Evolutionary conservation across 2,329 filamentous ascomycete species (phyloP).

Genomic region (Colletotrichum sp.): DNA sequence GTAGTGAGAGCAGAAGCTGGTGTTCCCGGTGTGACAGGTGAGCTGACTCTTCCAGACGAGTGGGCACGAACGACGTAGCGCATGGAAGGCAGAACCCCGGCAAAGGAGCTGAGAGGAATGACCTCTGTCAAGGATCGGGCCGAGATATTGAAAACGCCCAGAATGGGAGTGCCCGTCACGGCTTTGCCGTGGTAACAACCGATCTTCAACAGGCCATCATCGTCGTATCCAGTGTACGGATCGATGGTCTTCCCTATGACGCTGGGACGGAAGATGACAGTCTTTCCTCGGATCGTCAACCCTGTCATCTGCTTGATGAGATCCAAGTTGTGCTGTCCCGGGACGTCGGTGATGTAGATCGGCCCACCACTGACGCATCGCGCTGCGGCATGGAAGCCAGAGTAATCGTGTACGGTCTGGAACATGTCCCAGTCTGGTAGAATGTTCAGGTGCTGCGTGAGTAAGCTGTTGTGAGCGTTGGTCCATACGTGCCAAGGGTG

Average conservation of each 20-base stretch:
- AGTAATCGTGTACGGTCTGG: constrained; percentile 70
- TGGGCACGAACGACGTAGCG: constrained; percentile 79
- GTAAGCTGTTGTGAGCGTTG: constrained; percentile 86
- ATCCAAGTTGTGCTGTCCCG: constrained; percentile 77
- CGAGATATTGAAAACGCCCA: constrained; percentile 86
- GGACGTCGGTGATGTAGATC: constrained; percentile 91
- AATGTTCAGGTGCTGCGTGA: constrained; percentile 85
- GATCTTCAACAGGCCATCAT: constrained; percentile 76
- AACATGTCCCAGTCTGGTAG: constrained; percentile 85
- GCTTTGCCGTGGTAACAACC: constrained; percentile 75
- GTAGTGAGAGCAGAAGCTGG: constrained; percentile 62
- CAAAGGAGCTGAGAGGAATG: constrained; percentile 73
- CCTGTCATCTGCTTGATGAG: constrained; percentile 85
- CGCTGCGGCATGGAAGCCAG: constrained; percentile 86
- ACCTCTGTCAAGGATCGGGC: constrained; percentile 68
- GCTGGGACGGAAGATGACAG: constrained; percentile 81
- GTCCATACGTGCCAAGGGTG: constrained; percentile 96
- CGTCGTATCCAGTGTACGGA: constrained; percentile 78
- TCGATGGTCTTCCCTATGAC: constrained; percentile 74
- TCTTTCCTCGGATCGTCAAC: constrained; percentile 71
- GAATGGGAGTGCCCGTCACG: constrained; percentile 73
- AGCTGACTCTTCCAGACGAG: constrained; percentile 65
- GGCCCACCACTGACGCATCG: constrained; percentile 90
- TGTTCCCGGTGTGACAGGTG: constrained; percentile 49
- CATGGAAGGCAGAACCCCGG: constrained; percentile 64